Evolutionary conservation across 164 flowering plant species (phyloP).

Genomic region (Umbellularia californica): DNA sequence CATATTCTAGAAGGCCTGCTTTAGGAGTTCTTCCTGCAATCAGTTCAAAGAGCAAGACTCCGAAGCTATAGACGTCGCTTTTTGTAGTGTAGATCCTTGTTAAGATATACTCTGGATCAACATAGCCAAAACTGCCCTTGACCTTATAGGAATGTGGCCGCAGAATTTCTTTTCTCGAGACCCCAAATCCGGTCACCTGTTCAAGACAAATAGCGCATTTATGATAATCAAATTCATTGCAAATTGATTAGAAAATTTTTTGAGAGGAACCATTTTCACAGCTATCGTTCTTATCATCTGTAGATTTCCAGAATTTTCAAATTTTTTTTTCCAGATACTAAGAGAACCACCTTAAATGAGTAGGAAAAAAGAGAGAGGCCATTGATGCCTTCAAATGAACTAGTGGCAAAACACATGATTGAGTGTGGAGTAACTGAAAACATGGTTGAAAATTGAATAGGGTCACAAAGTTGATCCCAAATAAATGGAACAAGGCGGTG

Average conservation of each 20-base stretch:
- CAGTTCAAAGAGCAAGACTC: slow-evolving; percentile 90
- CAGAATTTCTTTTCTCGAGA: slow-evolving; percentile 86
- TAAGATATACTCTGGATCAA: slow-evolving; percentile 93
- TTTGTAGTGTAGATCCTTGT: slow-evolving; percentile 79
- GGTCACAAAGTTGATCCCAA: no score
- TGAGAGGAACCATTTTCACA: no score
- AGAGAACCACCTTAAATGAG: no score
- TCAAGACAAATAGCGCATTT: neutral
- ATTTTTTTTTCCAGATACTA: no score
- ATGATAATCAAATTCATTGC: neutral
- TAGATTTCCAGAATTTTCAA: neutral
- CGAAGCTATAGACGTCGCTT: slow-evolving; percentile 90
- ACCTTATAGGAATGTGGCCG: slow-evolving; percentile 57
- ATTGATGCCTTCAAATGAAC: no score
- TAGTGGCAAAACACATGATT: no score
- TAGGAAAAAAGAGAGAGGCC: no score
- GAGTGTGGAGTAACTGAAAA: no score
- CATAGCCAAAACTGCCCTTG: slow-evolving; percentile 94
- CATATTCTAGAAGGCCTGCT: slow-evolving; percentile 85
- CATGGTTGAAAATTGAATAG: no score
- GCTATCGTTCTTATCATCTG: neutral
- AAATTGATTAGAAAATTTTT: no score
- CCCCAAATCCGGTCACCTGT: slow-evolving; percentile 97
- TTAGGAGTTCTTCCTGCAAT: slow-evolving; percentile 85
- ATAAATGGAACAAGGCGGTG: no score